A percentile compares a stretch with the other conserved stretches of the same genome.
Evolutionary conservation across 768 basidiomycete species (phyloP).

Genomic region (Ramaria rubella): DNA sequence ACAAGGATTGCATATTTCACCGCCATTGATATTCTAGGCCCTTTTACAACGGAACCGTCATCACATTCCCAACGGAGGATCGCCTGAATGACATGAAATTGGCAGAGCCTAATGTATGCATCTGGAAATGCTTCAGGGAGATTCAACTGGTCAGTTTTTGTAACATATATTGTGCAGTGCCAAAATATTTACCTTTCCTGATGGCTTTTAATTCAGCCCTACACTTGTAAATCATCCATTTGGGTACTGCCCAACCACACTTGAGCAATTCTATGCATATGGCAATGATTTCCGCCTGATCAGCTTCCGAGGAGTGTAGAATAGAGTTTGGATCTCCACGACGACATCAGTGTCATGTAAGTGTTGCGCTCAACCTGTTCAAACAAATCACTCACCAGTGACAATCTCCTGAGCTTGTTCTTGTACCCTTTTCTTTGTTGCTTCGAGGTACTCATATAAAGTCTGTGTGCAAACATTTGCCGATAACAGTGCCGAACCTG

Average conservation of each 20-base stretch:
- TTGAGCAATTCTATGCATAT: not conserved
- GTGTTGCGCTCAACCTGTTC: not conserved
- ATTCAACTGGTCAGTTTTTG: not conserved
- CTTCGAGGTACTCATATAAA: not conserved
- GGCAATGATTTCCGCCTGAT: not conserved
- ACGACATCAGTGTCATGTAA: not conserved
- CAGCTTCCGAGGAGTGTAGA: not conserved
- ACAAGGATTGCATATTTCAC: not conserved
- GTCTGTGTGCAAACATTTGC: not conserved
- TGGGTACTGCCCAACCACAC: slow-evolving; percentile 4
- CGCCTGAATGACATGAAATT: slow-evolving; percentile 19
- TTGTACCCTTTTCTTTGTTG: not conserved
- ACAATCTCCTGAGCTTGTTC: slow-evolving; percentile 8
- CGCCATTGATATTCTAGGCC: not conserved
- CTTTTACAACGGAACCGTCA: not conserved
- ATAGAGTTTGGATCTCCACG: not conserved
- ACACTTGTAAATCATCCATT: slow-evolving; percentile 17
- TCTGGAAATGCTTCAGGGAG: not conserved
- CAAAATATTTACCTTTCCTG: slow-evolving; percentile 2
- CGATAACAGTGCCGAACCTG: not conserved
- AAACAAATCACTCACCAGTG: slow-evolving; percentile 12
- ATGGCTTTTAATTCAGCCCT: slow-evolving; percentile 5
- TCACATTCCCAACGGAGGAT: slow-evolving; percentile 17
- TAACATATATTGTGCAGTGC: not conserved
- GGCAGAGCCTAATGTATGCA: slow-evolving; percentile 12